These are phyloP conservation scores for Chlamydomonas sp. DNA, from an alignment of 139 green algal species.

Conservation along the genomic window DNA sequence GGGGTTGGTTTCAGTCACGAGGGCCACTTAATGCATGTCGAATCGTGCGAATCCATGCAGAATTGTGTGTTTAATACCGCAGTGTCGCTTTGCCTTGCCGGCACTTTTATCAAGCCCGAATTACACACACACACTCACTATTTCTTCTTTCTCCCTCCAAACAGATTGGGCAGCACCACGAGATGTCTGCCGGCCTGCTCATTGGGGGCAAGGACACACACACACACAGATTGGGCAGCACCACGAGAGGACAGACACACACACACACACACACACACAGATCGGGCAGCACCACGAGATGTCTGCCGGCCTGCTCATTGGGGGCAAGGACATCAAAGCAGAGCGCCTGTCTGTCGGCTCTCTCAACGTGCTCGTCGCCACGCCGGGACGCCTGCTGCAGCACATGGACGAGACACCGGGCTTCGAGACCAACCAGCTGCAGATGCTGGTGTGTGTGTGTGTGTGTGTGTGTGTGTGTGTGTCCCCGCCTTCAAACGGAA, in stretches of 20 bases:
- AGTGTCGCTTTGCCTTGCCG: too few relatives aligned
- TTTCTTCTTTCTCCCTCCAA: too few relatives aligned
- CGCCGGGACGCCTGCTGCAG: slow-evolving; percentile 90
- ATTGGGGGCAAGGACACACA: slow-evolving; percentile 93
- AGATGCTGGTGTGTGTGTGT: slow-evolving; percentile 41
- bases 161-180: slow-evolving; percentile 72
- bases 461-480: too few relatives aligned
- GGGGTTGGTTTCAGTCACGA: too few relatives aligned
- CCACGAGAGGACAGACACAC: too few relatives aligned
- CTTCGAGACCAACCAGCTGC: slow-evolving; percentile 75
- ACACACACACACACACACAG: too few relatives aligned
- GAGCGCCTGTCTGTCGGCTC: slow-evolving; percentile 60
- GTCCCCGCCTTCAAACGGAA: too few relatives aligned
- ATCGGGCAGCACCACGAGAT: slow-evolving; percentile 71
- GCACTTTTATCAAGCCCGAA: too few relatives aligned
- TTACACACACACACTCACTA: neutral
- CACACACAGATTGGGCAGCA: too few relatives aligned
- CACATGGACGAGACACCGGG: slow-evolving; percentile 98
- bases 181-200: slow-evolving; percentile 81
- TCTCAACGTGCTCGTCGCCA: slow-evolving; percentile 90
- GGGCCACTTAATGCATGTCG: too few relatives aligned
- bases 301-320: slow-evolving; percentile 89
- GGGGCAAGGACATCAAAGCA: slow-evolving; percentile 82
- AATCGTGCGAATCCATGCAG: too few relatives aligned
- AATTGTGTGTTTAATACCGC: too few relatives aligned